Conservation (phyloP, 2,329 filamentous ascomycete species). For the Passalora sequoiae region DNA sequence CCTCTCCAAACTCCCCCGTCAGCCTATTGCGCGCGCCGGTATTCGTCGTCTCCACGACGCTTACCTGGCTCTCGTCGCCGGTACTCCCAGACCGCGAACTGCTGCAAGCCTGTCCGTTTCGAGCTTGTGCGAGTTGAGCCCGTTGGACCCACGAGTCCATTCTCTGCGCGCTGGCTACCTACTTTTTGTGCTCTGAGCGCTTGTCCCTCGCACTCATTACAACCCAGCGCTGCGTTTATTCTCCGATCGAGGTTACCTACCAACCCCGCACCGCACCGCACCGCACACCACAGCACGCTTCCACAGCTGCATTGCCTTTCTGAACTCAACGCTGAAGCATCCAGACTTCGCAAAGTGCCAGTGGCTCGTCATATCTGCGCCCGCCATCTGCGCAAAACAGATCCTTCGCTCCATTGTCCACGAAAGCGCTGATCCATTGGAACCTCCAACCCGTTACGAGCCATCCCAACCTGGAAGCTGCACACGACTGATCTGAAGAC, state of each 20-base stretch:
- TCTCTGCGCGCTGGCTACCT: slow-evolving; percentile 12
- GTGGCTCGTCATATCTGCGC: slow-evolving; percentile 9
- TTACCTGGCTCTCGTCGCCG: slow-evolving; percentile 9
- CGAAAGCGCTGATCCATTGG: too few relatives aligned
- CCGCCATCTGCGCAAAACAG: too few relatives aligned
- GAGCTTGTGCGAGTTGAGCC: slow-evolving; percentile 20
- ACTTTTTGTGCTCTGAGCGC: slow-evolving; percentile 14
- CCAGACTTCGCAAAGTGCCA: neutral
- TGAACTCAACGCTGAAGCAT: slow-evolving; percentile 7
- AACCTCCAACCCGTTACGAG: too few relatives aligned
- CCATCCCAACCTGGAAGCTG: too few relatives aligned
- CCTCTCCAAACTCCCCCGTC: too few relatives aligned
- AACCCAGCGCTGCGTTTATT: slow-evolving; percentile 20
- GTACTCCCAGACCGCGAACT: slow-evolving; percentile 15
- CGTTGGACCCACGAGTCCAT: slow-evolving; percentile 23
- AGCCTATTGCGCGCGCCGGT: too few relatives aligned
- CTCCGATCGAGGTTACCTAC: slow-evolving; percentile 20
- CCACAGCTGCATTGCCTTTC: slow-evolving; percentile 8
- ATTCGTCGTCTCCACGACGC: slow-evolving; percentile 3
- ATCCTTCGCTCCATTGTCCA: too few relatives aligned
- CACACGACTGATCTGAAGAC: neutral
- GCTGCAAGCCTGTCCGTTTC: slow-evolving; percentile 24
- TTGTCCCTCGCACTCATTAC: slow-evolving; percentile 10
- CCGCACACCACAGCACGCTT: too few relatives aligned
- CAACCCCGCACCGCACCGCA: slow-evolving; percentile 16